Evolutionary conservation across 2,329 filamentous ascomycete species (phyloP), one percentile per base, ranked within the genome.

Genomic region (Aspergillus hortae): DNA sequence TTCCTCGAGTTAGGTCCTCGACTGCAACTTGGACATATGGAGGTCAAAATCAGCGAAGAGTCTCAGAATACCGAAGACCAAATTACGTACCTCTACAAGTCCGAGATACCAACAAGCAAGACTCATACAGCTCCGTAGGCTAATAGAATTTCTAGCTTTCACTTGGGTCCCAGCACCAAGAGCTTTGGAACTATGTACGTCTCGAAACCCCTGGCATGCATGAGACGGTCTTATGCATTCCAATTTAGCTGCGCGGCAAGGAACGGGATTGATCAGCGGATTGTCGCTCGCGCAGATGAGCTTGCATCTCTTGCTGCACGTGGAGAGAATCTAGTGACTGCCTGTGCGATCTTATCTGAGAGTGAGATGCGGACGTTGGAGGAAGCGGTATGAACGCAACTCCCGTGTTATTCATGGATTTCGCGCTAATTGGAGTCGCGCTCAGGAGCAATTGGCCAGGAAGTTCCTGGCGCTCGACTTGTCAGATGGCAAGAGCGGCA

Each of bases 281-380:
- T 97, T 9, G 80, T 96, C 6, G 75, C 86, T 14, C 83, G 92
- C 50, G 91, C 92, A 0, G 86, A 90, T 57, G 80, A 86, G 6
- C 78, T 99, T 33, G 83, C 87, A 19, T 69, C 83, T 6, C 74
- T 94, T 14, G 77, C 87, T 32, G 82, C 83, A 14, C 82, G 79
- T 46, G 89, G 90, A 6, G 88, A 92, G 63, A 89, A 95, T 67
- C 75, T 97, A 2, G 81, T 87, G 5, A 80, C 83, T 27, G 82
- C 85, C 17, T 96, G 89, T 69, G 83, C 88, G 4, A 79, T 78
- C 42, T 74, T 95, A 57, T 84, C 85, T 0, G 72, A 76, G 0
- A 74, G 76, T 4, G 90, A 96, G 62, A 77, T 79, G 48, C 69
- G 73, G n/a, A 80, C 82, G 35, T 75, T 96, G n/a, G 79, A 85